phyloP scores from a whole-genome alignment of 768 basidiomycete genomes.

The Leccinum imitatum region DNA sequence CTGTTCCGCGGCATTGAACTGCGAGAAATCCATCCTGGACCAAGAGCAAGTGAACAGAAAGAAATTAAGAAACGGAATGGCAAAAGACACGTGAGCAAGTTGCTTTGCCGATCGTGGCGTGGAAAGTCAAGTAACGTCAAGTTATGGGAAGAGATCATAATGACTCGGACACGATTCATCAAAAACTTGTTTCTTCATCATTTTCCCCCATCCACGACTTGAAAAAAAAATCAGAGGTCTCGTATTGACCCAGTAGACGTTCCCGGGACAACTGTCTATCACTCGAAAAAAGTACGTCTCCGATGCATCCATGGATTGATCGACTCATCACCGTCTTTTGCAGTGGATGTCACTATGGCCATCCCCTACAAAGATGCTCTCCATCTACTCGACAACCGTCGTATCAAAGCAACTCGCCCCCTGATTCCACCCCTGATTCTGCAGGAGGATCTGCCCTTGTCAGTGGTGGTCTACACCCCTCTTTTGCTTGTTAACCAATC shows the following conservation, averaged over 20 bases:
- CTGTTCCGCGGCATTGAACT: conserved; percentile 87
- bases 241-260: conserved; percentile 13
- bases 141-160: background rate
- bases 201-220: conserved; percentile 1
- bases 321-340: conserved; percentile 3
- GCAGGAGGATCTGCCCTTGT: conserved; percentile 91
- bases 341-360: conserved; percentile 55
- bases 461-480: conserved; percentile 21
- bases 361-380: conserved; percentile 80
- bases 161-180: background rate
- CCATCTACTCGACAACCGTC: conserved; percentile 77
- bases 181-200: background rate
- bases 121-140: background rate
- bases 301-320: background rate
- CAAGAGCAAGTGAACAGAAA: conserved; percentile 2
- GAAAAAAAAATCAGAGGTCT: background rate
- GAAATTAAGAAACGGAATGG: background rate
- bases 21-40: conserved; percentile 81
- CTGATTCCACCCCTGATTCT: conserved; percentile 94
- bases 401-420: conserved; percentile 84
- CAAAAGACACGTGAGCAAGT: conserved; percentile 8
- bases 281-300: conserved; percentile 20
- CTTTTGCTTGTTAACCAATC: conserved; percentile 1
- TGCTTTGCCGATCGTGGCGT: conserved; percentile 12
- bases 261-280: conserved; percentile 1